Evolutionary conservation across 192 early-diverging fungal species (phyloP).

Genomic region (Radiomyces spectabilis): DNA sequence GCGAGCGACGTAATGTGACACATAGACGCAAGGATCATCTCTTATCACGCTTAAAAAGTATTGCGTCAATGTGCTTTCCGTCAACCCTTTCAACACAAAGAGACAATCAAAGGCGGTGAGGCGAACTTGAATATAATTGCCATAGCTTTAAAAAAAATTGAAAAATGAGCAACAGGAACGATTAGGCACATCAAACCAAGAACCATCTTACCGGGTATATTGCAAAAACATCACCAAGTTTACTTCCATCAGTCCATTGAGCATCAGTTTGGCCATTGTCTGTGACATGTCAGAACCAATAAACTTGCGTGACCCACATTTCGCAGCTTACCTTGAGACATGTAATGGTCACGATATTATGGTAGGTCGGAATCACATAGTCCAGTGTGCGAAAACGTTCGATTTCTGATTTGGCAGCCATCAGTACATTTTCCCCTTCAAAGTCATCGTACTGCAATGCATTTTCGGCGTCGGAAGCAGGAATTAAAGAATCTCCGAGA

Average conservation of each 20-base stretch:
- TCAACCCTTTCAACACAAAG: constrained; percentile 62
- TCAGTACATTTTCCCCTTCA: constrained; percentile 42
- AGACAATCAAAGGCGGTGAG: constrained; percentile 68
- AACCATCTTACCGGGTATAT: constrained; percentile 44
- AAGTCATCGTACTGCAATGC: constrained; percentile 28
- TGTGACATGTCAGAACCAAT: no score
- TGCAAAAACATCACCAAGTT: constrained; percentile 65
- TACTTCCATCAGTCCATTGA: constrained; percentile 54
- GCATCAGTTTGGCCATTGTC: constrained; percentile 56
- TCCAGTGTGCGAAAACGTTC: constrained; percentile 74
- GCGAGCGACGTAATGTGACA: constrained; percentile 51
- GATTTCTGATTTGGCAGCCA: constrained; percentile 58
- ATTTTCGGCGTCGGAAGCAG: constrained; percentile 29
- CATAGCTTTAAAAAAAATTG: constrained; percentile 33
- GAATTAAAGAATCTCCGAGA: constrained; percentile 57
- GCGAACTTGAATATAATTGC: constrained; percentile 67
- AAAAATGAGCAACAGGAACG: background rate
- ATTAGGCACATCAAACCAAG: no score
- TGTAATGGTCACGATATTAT: constrained; percentile 74
- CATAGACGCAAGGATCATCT: constrained; percentile 52
- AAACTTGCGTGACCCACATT: no score
- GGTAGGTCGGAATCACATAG: constrained; percentile 76
- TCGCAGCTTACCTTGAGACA: constrained; percentile 59
- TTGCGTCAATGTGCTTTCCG: constrained; percentile 26
- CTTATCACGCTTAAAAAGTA: constrained; percentile 58